Evolutionary conservation across 257 asterid genomes (phyloP), one percentile per base, ranked within the genome.

Genomic region (Pogostemon cablin): DNA sequence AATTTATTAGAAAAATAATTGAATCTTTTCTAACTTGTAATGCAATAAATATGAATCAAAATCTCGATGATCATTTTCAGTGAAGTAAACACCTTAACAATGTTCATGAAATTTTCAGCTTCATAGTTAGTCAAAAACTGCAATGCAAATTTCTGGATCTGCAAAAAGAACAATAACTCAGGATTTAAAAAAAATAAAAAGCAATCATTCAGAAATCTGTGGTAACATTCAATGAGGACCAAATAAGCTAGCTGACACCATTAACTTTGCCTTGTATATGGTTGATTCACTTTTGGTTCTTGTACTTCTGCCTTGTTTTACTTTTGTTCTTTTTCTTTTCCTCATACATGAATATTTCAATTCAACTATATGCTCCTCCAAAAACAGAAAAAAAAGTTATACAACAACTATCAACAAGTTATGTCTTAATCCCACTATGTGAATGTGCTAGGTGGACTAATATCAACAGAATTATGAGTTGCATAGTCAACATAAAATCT

Each of bases 71-170:
- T 53, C 34, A 61, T 39, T 44, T 50, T 49, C 32, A 39, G 54
- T 50, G 32, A 71, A 55, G 53, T 35, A 55, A 57, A 69, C 59
- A 93, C 98, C 97, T 90, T 89, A 78, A 89, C 77, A 69, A 75
- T 53, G 71, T 54, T 59, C 79, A 87, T 86, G 81, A 93, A 93
- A 20, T 79, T 79, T 69, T 81, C 95, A 46, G 88, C 77, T 71
- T 89, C 96, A 57, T 52, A 12, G 65, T 55, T 25, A 20, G 85
- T 70, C 17, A 64, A 73, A 77, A 93, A 93, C 75, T 84, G 78
- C 80, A 93, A 53, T 59, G 80, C 88, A 63, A 93, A 91, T 81
- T 86, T 91, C 81, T 93, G 87, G 46, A 81, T 73, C 98, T 93
- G 96, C 76, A 75, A 62, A 60, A 68, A 65, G 32, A 65, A 62